Conservation (phyloP, 805 yeast species). For the Candida dajiaensis region DNA sequence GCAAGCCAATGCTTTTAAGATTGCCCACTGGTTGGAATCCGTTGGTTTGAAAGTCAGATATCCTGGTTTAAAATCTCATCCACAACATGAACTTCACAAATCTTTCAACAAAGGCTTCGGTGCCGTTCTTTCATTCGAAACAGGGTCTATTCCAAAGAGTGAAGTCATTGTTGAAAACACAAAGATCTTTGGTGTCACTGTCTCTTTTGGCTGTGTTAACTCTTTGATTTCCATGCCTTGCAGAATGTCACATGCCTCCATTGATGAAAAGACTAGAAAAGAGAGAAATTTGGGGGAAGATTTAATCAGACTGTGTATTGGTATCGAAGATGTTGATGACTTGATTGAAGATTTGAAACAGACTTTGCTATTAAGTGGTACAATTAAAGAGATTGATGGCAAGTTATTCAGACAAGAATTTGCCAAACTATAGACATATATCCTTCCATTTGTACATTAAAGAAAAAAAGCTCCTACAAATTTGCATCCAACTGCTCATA, state of each 20-base stretch:
- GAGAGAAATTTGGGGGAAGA: slow-evolving; percentile 93
- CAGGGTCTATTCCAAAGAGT: slow-evolving; percentile 63
- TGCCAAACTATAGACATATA: slow-evolving; percentile 15
- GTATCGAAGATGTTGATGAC: slow-evolving; percentile 81
- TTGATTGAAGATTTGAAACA: slow-evolving; percentile 71
- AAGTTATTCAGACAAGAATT: slow-evolving; percentile 15
- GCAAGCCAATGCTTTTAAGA: slow-evolving; percentile 68
- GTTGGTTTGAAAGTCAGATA: slow-evolving; percentile 67
- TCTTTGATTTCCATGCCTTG: slow-evolving; percentile 92
- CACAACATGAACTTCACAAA: slow-evolving; percentile 74
- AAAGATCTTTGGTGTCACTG: slow-evolving; percentile 80
- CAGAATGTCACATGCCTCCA: slow-evolving; percentile 95
- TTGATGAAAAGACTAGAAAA: slow-evolving; percentile 78
- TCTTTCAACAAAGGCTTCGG: slow-evolving; percentile 81
- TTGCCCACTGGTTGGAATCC: slow-evolving; percentile 67
- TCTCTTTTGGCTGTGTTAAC: slow-evolving; percentile 91
- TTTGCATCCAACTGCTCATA: neutral
- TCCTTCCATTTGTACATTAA: neutral
- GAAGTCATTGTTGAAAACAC: slow-evolving; percentile 73
- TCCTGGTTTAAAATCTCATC: slow-evolving; percentile 79
- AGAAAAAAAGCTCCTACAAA: neutral
- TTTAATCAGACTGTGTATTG: slow-evolving; percentile 82
- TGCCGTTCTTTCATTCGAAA: slow-evolving; percentile 83
- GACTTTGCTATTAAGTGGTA: slow-evolving; percentile 66
- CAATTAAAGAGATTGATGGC: slow-evolving; percentile 30